Evolutionary conservation across 257 asterid genomes (phyloP).

Genomic region (Echites panduratus): DNA sequence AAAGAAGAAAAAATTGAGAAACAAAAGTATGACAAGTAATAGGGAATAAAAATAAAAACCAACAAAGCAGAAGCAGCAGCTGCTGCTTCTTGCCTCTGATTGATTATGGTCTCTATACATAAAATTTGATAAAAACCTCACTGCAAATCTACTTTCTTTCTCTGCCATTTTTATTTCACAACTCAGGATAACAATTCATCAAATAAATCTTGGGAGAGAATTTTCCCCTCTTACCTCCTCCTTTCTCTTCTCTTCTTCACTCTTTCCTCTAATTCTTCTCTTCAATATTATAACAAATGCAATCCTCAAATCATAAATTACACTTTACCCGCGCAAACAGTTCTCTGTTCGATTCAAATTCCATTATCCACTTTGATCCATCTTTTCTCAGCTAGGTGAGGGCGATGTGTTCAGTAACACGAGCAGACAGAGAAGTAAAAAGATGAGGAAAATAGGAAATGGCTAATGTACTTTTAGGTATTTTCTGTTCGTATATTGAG

Average conservation of each 20-base stretch:
- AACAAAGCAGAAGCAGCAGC: conserved; percentile 35
- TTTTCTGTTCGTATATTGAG: conserved; percentile 20
- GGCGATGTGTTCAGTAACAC: neutral
- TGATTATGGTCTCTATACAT: conserved; percentile 26
- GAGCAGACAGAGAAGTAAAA: conserved; percentile 25
- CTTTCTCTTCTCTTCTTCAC: conserved; percentile 20
- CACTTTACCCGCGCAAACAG: conserved; percentile 31
- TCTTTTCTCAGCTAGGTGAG: conserved; percentile 5
- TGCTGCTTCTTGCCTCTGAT: conserved; percentile 13
- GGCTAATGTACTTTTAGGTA: conserved; percentile 8
- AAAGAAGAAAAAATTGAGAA: conserved; percentile 17
- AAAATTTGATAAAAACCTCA: conserved; percentile 6
- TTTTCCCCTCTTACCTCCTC: conserved; percentile 28
- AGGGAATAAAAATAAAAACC: conserved; percentile 29
- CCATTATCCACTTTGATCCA: conserved; percentile 24
- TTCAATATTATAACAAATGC: neutral
- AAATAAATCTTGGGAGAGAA: conserved; percentile 26
- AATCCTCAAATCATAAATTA: conserved; percentile 31
- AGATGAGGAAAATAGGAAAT: conserved; percentile 25
- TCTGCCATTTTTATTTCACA: conserved; percentile 47
- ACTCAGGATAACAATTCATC: conserved; percentile 36
- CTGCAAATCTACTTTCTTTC: conserved; percentile 20
- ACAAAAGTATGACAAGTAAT: conserved; percentile 9
- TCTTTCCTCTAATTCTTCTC: conserved; percentile 17
- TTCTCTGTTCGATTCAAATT: conserved; percentile 10